A percentile compares a stretch with the other conserved stretches of the same genome.
Conservation (phyloP, 352 stramenopile genomes). For the Pythium guiyangense region DNA sequence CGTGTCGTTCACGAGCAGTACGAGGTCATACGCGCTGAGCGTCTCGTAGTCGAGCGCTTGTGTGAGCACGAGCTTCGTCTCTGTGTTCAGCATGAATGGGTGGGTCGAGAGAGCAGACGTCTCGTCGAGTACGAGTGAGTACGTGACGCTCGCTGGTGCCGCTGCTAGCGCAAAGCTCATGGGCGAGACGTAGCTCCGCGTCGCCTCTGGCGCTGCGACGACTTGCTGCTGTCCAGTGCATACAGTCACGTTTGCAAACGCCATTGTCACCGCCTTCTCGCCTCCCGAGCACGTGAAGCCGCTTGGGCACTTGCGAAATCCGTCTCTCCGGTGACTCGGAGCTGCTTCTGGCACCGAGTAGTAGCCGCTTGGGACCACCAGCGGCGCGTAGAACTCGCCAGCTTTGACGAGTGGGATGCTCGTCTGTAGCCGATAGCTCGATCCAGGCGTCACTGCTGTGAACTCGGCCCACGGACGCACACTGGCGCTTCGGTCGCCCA, state of each 20-base stretch:
- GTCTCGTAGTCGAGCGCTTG: slow-evolving; percentile 27
- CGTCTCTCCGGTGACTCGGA: slow-evolving; percentile 20
- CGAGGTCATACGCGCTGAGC: slow-evolving; percentile 7
- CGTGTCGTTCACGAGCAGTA: slow-evolving; percentile 23
- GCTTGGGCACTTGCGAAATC: slow-evolving; percentile 28
- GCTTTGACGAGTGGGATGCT: slow-evolving; percentile 29
- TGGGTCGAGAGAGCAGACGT: background rate
- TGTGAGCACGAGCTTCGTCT: slow-evolving; percentile 18
- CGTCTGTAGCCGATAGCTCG: slow-evolving; percentile 5
- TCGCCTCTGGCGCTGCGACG: slow-evolving; percentile 30
- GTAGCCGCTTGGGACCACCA: slow-evolving; percentile 34
- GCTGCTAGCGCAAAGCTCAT: slow-evolving; percentile 28
- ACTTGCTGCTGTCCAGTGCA: slow-evolving; percentile 32
- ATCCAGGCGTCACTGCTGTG: background rate
- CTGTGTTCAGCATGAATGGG: slow-evolving; percentile 5
- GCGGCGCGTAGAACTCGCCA: slow-evolving; percentile 20
- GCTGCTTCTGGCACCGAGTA: slow-evolving; percentile 42
- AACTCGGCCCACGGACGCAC: slow-evolving; percentile 3
- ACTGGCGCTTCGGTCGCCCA: slow-evolving; percentile 2
- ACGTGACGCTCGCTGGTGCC: slow-evolving; percentile 11
- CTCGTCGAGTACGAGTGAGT: slow-evolving; percentile 1
- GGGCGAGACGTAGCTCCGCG: slow-evolving; percentile 21
- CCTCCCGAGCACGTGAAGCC: slow-evolving; percentile 40
- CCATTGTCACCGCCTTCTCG: slow-evolving; percentile 19
- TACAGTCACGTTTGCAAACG: slow-evolving; percentile 26